Conservation (phyloP, 805 yeast genomes). For the Kockiozyma suomiensis region DNA sequence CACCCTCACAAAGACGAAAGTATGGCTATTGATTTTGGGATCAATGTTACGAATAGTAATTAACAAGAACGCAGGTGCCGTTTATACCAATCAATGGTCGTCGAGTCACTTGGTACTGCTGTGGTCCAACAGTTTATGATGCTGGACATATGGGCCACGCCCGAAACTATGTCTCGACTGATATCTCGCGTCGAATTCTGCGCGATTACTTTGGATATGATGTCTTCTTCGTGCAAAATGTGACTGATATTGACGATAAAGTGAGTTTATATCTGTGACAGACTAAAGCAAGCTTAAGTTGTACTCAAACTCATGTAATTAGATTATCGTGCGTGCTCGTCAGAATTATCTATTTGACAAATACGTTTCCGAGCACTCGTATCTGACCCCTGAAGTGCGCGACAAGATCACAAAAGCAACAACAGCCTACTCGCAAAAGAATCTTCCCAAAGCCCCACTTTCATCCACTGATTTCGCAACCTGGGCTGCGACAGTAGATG, state of each 20-base stretch:
- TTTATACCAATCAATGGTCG: slow-evolving; percentile 67
- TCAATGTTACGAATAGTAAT: too few species aligned
- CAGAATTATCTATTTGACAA: slow-evolving; percentile 78
- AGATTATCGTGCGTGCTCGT: slow-evolving; percentile 88
- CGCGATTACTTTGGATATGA: slow-evolving; percentile 92
- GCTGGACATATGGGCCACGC: slow-evolving; percentile 99
- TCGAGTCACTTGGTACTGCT: slow-evolving; percentile 89
- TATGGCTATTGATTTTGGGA: slow-evolving; percentile 44
- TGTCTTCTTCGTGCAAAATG: slow-evolving; percentile 88
- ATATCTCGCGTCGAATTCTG: slow-evolving; percentile 85
- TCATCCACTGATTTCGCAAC: slow-evolving; percentile 43
- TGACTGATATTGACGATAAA: slow-evolving; percentile 98
- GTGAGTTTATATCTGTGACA: too few species aligned
- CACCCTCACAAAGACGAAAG: slow-evolving; percentile 77
- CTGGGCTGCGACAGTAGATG: slow-evolving; percentile 59
- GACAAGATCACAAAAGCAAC: slow-evolving; percentile 51
- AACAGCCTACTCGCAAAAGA: slow-evolving; percentile 53
- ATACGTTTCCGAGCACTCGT: slow-evolving; percentile 46
- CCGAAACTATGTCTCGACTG: slow-evolving; percentile 86
- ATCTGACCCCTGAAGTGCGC: slow-evolving; percentile 45
- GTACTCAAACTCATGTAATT: not conserved
- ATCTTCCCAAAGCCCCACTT: slow-evolving; percentile 48
- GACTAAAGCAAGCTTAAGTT: not conserved
- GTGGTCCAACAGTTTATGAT: slow-evolving; percentile 98
- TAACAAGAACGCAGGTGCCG: slow-evolving; percentile 19